Base-by-base conservation (phyloP, 305 asterid genomes). In the Solanum chacoense region DNA sequence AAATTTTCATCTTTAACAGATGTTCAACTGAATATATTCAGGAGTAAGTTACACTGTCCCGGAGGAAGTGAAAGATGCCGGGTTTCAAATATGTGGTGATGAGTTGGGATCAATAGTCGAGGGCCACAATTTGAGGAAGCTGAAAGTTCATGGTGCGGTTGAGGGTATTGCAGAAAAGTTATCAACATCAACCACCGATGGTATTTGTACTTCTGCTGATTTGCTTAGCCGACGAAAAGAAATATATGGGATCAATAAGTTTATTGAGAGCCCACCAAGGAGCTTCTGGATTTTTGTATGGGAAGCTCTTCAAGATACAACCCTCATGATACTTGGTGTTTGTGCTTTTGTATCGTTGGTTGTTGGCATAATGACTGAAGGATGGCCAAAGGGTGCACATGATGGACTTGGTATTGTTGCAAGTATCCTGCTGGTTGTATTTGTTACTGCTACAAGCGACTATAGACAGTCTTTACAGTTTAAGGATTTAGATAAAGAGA, bases 291-390 rank as follows among this genome's bases (percentile, higher is more conserved):
- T 95, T 87, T 97, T 91, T 80, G 96, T 96, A 72, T 96, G 99
- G 99, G 99, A 97, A 93, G 98, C 98, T 83, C 96, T 97, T 90
- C 99, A 97, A 92, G 98, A 97, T 88, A 97, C 98, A n/a, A 97
- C 99, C 36, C 98, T 97, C 85, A 97, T 97, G 98, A 97, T 97
- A 80, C 98, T 97, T 93, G 98, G 91, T 72, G 93, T 93, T 6
- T 97, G 99, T 91, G 98, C 99, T 16, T 85, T 95, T 40, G 96
- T 97, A 72, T 97, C 99, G 79, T 91, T 97, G 89, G 89, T 93
- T 84, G 99, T 97, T 73, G 99, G 99, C 28, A 96, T 97, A 74
- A 95, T 97, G 67, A 97, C 98, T 1, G 99, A 97, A 93, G 99
- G 98, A 88, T 97, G 99, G 99, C 99, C 98, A 8, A 94, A 90